Evolutionary conservation across 208 protist genomes (phyloP), one percentile per base, ranked within the genome.

Genomic region (Phytomonas francai): DNA sequence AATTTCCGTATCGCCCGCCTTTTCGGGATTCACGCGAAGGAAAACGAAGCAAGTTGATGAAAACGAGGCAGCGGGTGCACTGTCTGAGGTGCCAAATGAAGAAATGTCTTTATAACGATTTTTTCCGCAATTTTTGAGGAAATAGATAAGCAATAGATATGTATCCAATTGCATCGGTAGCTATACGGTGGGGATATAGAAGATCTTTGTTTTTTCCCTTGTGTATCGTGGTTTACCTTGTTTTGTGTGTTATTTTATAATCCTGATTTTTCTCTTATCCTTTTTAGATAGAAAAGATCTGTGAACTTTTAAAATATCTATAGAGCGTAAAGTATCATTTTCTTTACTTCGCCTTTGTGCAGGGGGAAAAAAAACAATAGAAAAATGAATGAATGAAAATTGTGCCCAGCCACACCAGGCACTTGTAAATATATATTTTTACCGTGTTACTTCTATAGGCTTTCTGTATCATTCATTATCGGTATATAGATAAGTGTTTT

Each of bases 221-320:
- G 19, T 45, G 39, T 14, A 45, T 45, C 19, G 12, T 3, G 39
- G 19, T 45, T 45, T 45, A 45, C 39, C 39, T 45, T 45, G 0
- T 45, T 45, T 45, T 14, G 6, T 14, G 2, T 45, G 39, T 45
- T 2, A 22, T 45, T 45, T 45, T 45, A 14, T 45, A 45, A 45
- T 16, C 11, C 11, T 59, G 31, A 68, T 30, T 8, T 36, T 59
- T 9, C 63, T 11, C 2, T n/a, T 59, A 56, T 58, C 32, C 36
- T 65, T 64, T 65, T 65, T 65, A 36, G 31, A 65, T 28, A 68
- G 42, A 34, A 51, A 68, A 54, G 29, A 34, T 59, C 1, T 45
- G 39, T 45, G 39, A 45, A 45, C 39, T 14, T 7, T 11, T 45
- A 22, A 14, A 45, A 45, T 45, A 7, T 14, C 39, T 11, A 45